These are phyloP conservation scores for Albatrellus sp. DNA, from an alignment of 1,284 basidiomycete species.

Conservation along the genomic window DNA sequence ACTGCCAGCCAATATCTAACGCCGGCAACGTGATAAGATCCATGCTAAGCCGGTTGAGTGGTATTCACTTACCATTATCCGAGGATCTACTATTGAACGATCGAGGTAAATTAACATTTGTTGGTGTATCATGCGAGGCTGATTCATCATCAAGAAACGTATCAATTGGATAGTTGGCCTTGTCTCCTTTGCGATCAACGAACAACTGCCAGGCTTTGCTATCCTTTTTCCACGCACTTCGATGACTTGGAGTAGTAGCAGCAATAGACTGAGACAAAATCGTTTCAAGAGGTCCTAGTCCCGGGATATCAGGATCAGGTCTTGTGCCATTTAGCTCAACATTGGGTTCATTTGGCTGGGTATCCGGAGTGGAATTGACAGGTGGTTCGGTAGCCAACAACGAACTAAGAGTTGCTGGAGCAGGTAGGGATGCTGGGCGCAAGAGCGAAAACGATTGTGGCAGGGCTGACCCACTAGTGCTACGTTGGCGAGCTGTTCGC, in stretches of 20 bases:
- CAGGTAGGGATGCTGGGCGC: constrained; percentile 54
- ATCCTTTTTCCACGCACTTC: constrained; percentile 53
- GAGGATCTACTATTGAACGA: no score
- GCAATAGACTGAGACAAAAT: constrained; percentile 50
- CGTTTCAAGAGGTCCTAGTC: constrained; percentile 33
- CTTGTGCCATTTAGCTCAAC: not conserved
- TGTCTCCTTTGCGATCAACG: constrained; percentile 28
- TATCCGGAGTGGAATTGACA: not conserved
- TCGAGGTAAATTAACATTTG: no score
- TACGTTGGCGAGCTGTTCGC: constrained; percentile 14
- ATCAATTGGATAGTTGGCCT: constrained; percentile 8
- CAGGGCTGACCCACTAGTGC: constrained; percentile 25
- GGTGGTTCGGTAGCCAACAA: constrained; percentile 11
- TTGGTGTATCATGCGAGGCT: no score
- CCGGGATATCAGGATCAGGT: not conserved
- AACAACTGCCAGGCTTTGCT: constrained; percentile 55
- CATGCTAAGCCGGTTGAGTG: no score
- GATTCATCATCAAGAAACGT: constrained; percentile 22
- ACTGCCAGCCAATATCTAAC: no score
- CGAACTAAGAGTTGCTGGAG: constrained; percentile 35
- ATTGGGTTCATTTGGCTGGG: not conserved
- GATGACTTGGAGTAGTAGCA: constrained; percentile 57
- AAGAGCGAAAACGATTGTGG: constrained; percentile 47
- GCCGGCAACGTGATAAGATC: no score
- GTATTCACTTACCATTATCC: no score